Conservation (phyloP, 2,329 filamentous ascomycete genomes). For the Nemania sp. region DNA sequence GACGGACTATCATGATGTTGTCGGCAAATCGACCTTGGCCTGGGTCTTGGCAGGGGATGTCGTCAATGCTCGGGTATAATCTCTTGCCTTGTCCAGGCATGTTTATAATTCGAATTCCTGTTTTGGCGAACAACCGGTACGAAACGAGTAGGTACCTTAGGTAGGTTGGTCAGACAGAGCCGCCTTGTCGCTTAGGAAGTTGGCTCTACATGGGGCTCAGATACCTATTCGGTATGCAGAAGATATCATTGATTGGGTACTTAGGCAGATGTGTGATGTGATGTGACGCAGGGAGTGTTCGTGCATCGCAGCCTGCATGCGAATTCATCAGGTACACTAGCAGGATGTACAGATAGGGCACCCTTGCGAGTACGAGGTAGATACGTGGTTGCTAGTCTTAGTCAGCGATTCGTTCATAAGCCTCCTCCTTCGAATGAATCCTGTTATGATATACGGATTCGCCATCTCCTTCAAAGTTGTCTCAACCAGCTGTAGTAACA, state of each 20-base stretch:
- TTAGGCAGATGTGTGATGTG: neutral
- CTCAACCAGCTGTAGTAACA: no score
- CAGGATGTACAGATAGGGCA: neutral
- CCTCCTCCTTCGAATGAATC: no score
- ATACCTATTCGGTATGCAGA: no score
- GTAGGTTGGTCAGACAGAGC: no score
- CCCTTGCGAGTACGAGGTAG: neutral
- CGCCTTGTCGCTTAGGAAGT: neutral
- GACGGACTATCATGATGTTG: neutral
- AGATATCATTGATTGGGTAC: constrained; percentile 7
- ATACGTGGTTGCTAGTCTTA: no score
- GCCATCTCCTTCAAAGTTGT: neutral
- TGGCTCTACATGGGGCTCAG: neutral
- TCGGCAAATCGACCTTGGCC: no score
- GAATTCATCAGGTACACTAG: neutral
- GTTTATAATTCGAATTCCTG: neutral
- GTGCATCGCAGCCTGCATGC: constrained; percentile 14
- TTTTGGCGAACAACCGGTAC: neutral
- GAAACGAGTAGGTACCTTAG: neutral
- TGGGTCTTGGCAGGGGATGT: neutral
- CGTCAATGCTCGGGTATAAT: constrained; percentile 2
- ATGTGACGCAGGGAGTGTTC: constrained; percentile 11
- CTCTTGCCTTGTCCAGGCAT: neutral
- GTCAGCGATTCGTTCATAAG: no score
- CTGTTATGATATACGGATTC: no score